These are phyloP conservation scores for Cyclaneusma minus DNA, from an alignment of 2,329 filamentous ascomycete species.

Conservation along the genomic window DNA sequence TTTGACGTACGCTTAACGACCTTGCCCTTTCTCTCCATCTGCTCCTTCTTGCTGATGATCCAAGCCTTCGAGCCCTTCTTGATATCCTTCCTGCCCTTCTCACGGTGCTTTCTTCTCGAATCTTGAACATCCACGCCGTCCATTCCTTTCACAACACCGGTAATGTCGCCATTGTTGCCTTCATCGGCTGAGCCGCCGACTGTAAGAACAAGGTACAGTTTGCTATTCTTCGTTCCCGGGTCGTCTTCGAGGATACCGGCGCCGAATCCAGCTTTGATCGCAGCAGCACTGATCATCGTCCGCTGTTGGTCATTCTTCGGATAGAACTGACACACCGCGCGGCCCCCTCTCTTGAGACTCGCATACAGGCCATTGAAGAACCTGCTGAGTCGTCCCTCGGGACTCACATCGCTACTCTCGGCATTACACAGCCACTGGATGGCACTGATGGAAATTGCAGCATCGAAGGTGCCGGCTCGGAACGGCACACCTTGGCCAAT, in stretches of 20 bases:
- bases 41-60: slow-evolving; percentile 77
- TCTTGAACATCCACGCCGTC: slow-evolving; percentile 75
- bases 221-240: slow-evolving; percentile 87
- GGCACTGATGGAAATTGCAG: slow-evolving; percentile 84
- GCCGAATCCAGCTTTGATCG: slow-evolving; percentile 86
- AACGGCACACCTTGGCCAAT: slow-evolving; percentile 95
- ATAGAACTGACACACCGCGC: slow-evolving; percentile 95
- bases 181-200: slow-evolving; percentile 49
- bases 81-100: slow-evolving; percentile 32
- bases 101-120: slow-evolving; percentile 35
- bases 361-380: slow-evolving; percentile 94
- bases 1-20: slow-evolving; percentile 84
- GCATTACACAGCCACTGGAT: slow-evolving; percentile 99
- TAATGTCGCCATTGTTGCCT: slow-evolving; percentile 60
- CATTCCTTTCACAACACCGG: slow-evolving; percentile 78
- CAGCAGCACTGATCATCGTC: slow-evolving; percentile 80
- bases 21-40: slow-evolving; percentile 90
- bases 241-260: slow-evolving; percentile 92
- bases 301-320: slow-evolving; percentile 89
- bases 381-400: slow-evolving; percentile 59
- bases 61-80: slow-evolving; percentile 76
- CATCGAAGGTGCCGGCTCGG: slow-evolving; percentile 81
- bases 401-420: slow-evolving; percentile 71
- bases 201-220: slow-evolving; percentile 89
- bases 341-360: slow-evolving; percentile 64